A percentile compares a stretch with the other conserved stretches of the same genome.
Conservation (phyloP, 2,329 filamentous ascomycete species). For the Ophiobolus disseminans region DNA sequence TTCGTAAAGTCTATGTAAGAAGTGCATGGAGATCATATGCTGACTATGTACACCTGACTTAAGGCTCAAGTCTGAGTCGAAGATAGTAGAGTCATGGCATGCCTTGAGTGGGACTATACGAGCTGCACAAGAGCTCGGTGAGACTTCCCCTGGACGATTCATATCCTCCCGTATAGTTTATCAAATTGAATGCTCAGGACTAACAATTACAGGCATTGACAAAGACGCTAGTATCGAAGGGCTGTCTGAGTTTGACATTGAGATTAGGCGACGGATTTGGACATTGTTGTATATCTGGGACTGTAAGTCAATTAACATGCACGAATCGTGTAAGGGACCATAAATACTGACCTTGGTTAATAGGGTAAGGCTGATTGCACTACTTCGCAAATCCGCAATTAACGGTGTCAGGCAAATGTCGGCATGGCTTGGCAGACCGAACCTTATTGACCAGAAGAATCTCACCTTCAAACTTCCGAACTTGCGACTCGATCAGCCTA, state of each 20-base stretch:
- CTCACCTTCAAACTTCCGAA: slow-evolving; percentile 52
- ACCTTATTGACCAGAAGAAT: slow-evolving; percentile 53
- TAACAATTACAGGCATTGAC: slow-evolving; percentile 44
- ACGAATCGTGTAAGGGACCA: neutral
- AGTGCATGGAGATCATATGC: too few relatives aligned
- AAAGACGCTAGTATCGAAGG: slow-evolving; percentile 46
- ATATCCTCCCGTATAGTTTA: neutral
- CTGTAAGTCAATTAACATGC: slow-evolving; percentile 50
- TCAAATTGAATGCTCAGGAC: neutral
- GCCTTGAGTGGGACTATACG: slow-evolving; percentile 53
- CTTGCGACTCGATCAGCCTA: slow-evolving; percentile 47
- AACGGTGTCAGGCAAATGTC: slow-evolving; percentile 48
- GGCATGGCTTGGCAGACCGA: slow-evolving; percentile 53
- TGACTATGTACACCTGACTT: too few relatives aligned
- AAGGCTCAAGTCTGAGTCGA: slow-evolving; percentile 57
- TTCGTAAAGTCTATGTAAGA: too few relatives aligned
- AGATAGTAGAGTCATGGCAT: slow-evolving; percentile 60
- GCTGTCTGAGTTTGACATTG: slow-evolving; percentile 55
- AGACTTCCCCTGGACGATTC: neutral
- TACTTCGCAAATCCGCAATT: too few relatives aligned
- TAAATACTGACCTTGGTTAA: neutral
- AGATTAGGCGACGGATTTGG: slow-evolving; percentile 58
- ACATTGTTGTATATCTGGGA: slow-evolving; percentile 58
- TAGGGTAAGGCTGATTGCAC: too few relatives aligned
- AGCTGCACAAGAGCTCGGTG: slow-evolving; percentile 59